Percentiles rank a stretch among this genome's conserved stretches.
Conservation (phyloP, 1,284 basidiomycete genomes). For the Coniferiporia weirii region DNA sequence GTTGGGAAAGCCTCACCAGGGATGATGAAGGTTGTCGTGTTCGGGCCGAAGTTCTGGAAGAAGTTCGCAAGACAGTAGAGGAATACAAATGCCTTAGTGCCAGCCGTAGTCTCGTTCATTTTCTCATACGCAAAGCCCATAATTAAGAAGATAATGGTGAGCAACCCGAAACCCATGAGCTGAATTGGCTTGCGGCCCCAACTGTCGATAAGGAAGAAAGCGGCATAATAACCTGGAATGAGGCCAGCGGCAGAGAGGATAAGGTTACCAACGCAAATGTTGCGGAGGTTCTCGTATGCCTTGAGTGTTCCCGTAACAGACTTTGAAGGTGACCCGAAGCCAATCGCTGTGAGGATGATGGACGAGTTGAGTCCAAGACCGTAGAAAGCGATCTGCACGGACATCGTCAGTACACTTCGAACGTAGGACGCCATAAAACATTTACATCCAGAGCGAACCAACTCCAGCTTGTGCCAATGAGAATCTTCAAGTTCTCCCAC, state of each 20-base stretch:
- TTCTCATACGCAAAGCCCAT: constrained; percentile 55
- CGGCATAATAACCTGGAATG: constrained; percentile 46
- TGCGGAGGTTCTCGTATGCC: constrained; percentile 29
- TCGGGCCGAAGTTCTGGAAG: constrained; percentile 60
- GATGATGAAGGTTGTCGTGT: constrained; percentile 68
- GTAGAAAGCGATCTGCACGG: constrained; percentile 46
- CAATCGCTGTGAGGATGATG: constrained; percentile 25
- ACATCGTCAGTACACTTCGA: not conserved
- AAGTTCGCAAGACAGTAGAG: constrained; percentile 58
- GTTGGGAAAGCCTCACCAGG: constrained; percentile 76
- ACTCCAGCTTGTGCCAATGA: constrained; percentile 44
- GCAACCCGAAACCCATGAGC: constrained; percentile 52
- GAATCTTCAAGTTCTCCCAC: constrained; percentile 40
- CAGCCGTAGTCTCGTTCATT: constrained; percentile 39
- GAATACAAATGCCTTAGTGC: constrained; percentile 49
- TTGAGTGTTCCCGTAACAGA: constrained; percentile 19
- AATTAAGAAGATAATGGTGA: constrained; percentile 47
- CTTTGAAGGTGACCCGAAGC: constrained; percentile 16
- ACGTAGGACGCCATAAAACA: constrained; percentile 20
- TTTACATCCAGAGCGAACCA: constrained; percentile 64
- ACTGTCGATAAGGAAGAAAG: constrained; percentile 45
- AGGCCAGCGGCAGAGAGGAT: constrained; percentile 48
- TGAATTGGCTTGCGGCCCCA: constrained; percentile 52
- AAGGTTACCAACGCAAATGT: constrained; percentile 35
- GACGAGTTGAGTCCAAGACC: constrained; percentile 51